Conservation (phyloP, 495 filamentous ascomycete genomes). For the Penicillium soppii region DNA sequence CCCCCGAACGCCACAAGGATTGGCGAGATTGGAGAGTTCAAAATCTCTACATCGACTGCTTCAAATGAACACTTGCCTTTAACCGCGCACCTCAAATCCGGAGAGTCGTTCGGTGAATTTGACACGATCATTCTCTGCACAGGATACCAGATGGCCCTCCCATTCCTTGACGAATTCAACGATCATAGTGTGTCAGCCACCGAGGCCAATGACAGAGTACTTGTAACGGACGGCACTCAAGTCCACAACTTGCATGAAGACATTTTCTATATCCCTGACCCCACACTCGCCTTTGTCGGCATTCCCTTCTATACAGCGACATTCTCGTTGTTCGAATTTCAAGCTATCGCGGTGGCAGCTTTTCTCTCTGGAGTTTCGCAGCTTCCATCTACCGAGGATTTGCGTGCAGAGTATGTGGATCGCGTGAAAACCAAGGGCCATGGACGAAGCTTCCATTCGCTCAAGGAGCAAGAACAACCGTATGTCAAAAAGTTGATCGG, state of each 20-base stretch:
- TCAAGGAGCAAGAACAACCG: conserved; percentile 49
- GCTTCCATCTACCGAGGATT: conserved; percentile 46
- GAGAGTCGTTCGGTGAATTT: conserved; percentile 46
- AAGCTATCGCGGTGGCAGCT: conserved; percentile 58
- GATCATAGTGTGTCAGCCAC: conserved; percentile 24
- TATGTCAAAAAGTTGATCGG: conserved; percentile 55
- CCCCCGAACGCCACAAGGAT: conserved; percentile 51
- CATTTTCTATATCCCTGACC: conserved; percentile 66
- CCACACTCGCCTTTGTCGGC: conserved; percentile 60
- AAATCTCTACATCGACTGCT: conserved; percentile 17
- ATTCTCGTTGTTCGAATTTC: conserved; percentile 66
- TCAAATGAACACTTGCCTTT: conserved; percentile 37
- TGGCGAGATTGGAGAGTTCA: conserved; percentile 40
- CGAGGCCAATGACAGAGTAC: conserved; percentile 44
- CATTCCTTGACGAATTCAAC: conserved; percentile 54
- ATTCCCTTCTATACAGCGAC: conserved; percentile 60
- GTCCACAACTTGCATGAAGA: conserved; percentile 68
- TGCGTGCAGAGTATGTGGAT: conserved; percentile 53
- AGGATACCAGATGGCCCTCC: conserved; percentile 61
- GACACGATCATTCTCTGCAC: conserved; percentile 61
- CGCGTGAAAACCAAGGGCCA: conserved; percentile 42
- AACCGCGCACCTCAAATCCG: conserved; percentile 38
- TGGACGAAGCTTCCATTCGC: conserved; percentile 54
- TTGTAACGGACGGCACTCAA: conserved; percentile 64
- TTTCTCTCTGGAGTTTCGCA: conserved; percentile 52